Conservation (phyloP, 768 basidiomycete genomes). For the Pleurotus cornucopiae region DNA sequence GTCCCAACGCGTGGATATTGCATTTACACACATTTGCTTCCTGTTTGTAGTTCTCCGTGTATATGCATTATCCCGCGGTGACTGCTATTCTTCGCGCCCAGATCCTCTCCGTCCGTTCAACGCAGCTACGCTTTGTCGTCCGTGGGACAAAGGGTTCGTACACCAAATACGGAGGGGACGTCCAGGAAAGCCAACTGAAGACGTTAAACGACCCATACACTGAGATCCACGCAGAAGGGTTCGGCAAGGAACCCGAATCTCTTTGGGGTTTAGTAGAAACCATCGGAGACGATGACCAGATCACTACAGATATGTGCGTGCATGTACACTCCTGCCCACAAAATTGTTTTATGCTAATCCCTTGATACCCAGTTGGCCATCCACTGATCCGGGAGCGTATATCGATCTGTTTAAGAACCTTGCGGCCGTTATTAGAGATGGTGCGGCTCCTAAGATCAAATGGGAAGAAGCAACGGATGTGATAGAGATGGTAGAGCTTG, state of each 20-base stretch:
- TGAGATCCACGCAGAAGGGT: slow-evolving; percentile 36
- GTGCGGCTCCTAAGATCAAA: slow-evolving; percentile 53
- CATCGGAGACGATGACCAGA: slow-evolving; percentile 41
- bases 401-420: slow-evolving; percentile 61
- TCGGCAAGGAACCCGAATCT: slow-evolving; percentile 60
- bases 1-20: slow-evolving; percentile 14
- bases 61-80: slow-evolving; percentile 49
- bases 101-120: slow-evolving; percentile 60
- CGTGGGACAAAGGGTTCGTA: slow-evolving; percentile 71
- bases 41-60: slow-evolving; percentile 43
- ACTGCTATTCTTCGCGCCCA: slow-evolving; percentile 66
- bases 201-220: slow-evolving; percentile 40
- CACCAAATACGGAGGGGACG: slow-evolving; percentile 71
- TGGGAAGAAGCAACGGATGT: slow-evolving; percentile 71
- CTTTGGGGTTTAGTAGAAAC: slow-evolving; percentile 63
- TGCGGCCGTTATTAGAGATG: slow-evolving; percentile 54
- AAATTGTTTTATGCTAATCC: too few species aligned
- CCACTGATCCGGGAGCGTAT: slow-evolving; percentile 54
- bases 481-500: slow-evolving; percentile 76
- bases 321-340: too few species aligned
- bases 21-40: background rate
- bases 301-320: slow-evolving; percentile 15
- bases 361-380: slow-evolving; percentile 50
- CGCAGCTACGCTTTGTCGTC: slow-evolving; percentile 68
- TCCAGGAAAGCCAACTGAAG: slow-evolving; percentile 77